Conservation (phyloP, 768 basidiomycete genomes). For the Boletus fagicola region DNA sequence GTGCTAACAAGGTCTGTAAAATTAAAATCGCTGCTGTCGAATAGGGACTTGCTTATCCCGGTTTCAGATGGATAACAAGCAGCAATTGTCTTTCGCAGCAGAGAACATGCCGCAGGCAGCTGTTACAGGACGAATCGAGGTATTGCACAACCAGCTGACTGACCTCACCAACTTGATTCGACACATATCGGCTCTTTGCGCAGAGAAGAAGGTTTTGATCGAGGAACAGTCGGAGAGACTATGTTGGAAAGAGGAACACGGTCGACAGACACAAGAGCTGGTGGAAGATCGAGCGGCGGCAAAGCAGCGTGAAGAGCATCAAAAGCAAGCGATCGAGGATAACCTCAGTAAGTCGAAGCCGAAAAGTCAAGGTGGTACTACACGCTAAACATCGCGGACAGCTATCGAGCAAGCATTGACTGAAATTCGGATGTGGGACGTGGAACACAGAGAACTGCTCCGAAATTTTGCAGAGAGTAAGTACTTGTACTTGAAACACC, state of each 20-base stretch:
- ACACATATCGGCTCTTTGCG: no score
- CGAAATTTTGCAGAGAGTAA: constrained; percentile 51
- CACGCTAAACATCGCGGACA: constrained; percentile 24
- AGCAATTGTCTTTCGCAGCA: no score
- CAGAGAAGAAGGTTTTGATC: no score
- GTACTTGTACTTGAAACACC: constrained; percentile 18
- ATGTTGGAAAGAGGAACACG: constrained; percentile 49
- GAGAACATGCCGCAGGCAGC: no score
- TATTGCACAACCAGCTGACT: no score
- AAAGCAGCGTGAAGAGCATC: neutral
- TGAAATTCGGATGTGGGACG: constrained; percentile 51
- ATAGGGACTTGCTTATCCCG: no score
- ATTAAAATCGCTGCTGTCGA: no score
- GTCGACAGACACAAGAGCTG: constrained; percentile 49
- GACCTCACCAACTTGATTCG: no score
- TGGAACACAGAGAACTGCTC: constrained; percentile 53
- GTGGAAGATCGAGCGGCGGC: constrained; percentile 36
- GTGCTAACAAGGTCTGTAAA: no score
- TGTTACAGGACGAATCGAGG: no score
- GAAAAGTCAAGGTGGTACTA: neutral
- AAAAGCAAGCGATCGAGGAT: constrained; percentile 41
- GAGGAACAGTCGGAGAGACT: no score
- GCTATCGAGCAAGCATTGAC: constrained; percentile 56
- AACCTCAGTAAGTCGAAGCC: constrained; percentile 46
- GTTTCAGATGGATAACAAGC: no score